phyloP scores from a whole-genome alignment of 2,329 filamentous ascomycete species.

The Fusarium anguioides region DNA sequence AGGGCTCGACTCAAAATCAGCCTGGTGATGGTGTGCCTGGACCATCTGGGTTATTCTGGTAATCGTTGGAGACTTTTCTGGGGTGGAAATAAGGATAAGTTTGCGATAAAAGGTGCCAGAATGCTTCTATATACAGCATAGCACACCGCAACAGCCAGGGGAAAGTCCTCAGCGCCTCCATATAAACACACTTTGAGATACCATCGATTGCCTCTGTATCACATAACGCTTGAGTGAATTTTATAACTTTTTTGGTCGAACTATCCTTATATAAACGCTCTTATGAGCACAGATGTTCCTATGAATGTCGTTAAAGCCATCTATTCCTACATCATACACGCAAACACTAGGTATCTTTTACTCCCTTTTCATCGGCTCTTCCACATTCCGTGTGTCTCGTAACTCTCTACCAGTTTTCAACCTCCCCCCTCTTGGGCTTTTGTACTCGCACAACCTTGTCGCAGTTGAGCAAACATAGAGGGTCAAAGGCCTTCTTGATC shows the following conservation, averaged over 20 bases:
- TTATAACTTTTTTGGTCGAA: neutral
- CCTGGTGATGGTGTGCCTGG: neutral
- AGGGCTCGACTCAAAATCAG: neutral
- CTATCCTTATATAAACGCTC: conserved; percentile 20
- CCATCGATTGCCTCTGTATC: no score
- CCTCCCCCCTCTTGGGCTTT: conserved; percentile 56
- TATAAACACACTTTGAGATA: neutral
- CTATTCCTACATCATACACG: conserved; percentile 36
- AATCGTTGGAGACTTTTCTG: no score
- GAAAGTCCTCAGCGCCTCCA: no score
- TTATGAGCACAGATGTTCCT: neutral
- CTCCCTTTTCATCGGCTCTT: neutral
- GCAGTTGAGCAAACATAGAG: conserved; percentile 74
- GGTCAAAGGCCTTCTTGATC: conserved; percentile 85
- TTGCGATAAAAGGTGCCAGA: no score
- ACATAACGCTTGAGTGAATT: neutral
- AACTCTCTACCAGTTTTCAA: conserved; percentile 56
- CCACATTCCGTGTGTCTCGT: neutral
- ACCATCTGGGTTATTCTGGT: neutral
- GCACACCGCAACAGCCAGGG: neutral
- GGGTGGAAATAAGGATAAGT: no score
- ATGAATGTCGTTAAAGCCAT: conserved; percentile 11
- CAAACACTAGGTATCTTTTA: conserved; percentile 29
- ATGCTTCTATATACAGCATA: neutral
- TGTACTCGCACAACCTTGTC: conserved; percentile 76